Base-by-base conservation (phyloP, 305 asterid species). In the Fraxinus velutina region DNA sequence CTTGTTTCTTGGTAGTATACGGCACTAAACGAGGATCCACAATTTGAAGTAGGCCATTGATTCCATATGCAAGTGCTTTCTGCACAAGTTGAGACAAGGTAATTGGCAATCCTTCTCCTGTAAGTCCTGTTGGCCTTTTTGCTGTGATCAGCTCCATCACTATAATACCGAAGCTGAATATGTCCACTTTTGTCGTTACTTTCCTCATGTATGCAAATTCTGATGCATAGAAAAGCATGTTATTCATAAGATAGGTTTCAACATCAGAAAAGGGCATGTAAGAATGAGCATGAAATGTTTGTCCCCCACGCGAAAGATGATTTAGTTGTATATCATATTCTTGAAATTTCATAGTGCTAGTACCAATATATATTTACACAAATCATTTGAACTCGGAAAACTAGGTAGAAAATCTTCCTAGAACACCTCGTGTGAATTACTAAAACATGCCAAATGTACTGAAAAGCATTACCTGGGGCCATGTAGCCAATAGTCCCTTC, bases 401-500 rank as follows among this genome's bases (percentile, higher is more conserved):
- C 68, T 57, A 57, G 68, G 10, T 55, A 55, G 66, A 55, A 55
- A 57, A 57, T 19, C 29, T 57, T 57, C 3, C 30, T 57, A 19
- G 68, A 57, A 19, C 68, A 57, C 68, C 68, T 57, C 13, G 13
- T 57, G 68, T 57, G 68, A 57, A 57, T 57, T 57, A 57, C 68
- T 57, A 57, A 57, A 57, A 57, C 10, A 80, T 6, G 30, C 32
- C 13, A 74, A 42, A 42, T 42, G 39, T 17, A 15, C 36, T 24
- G 21, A 42, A 33, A 79, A 52, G 1, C 32, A 2, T 87, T 86
- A 92, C 98, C 98, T 86, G 98, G 97, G 57, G 98, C 98, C 77
- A 92, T 84, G 93, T 94, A 94, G 77, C 98, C 98, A 72, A 94
- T 94, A 12, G 97, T 94, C 82, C 98, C 98, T 90, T 92, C 87